Evolutionary conservation across 2,329 filamentous ascomycete genomes (phyloP).

Genomic region (Pseudogymnoascus sp.): DNA sequence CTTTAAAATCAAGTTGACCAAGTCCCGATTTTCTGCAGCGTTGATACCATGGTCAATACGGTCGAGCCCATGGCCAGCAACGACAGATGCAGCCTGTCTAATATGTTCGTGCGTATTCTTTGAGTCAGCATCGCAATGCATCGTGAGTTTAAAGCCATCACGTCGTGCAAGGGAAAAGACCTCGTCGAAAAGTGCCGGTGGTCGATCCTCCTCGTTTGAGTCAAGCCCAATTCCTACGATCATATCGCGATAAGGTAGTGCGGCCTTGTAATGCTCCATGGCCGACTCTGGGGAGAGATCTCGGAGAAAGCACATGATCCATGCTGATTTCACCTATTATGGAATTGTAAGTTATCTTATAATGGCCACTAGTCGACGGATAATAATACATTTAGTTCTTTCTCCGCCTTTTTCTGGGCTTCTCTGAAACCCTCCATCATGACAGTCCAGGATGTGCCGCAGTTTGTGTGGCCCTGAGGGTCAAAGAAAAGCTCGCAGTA

Average conservation of each 20-base stretch:
- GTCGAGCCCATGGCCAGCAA: conserved; percentile 49
- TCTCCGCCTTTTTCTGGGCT: conserved; percentile 49
- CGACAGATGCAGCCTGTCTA: conserved; percentile 34
- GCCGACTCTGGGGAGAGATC: conserved; percentile 55
- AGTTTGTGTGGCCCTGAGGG: conserved; percentile 59
- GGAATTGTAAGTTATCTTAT: not conserved
- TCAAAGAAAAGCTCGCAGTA: conserved; percentile 75
- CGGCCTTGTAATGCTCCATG: conserved; percentile 34
- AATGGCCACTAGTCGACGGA: not conserved
- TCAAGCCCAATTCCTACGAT: conserved; percentile 55
- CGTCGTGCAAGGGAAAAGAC: conserved; percentile 46
- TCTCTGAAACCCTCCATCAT: conserved; percentile 53
- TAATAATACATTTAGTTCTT: conserved; percentile 46
- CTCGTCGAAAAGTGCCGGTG: conserved; percentile 48
- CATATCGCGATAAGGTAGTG: conserved; percentile 21
- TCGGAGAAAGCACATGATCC: conserved; percentile 64
- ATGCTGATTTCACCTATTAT: conserved; percentile 34
- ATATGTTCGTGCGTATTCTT: conserved; percentile 63
- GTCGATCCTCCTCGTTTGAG: conserved; percentile 47
- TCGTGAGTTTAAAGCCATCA: conserved; percentile 50
- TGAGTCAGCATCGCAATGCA: conserved; percentile 56
- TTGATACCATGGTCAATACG: conserved; percentile 66
- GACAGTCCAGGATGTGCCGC: conserved; percentile 52
- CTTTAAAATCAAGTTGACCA: conserved; percentile 30
- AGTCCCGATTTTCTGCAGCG: conserved; percentile 48